Conservation (phyloP, 495 filamentous ascomycete species). For the Aspergillus indologenus region DNA sequence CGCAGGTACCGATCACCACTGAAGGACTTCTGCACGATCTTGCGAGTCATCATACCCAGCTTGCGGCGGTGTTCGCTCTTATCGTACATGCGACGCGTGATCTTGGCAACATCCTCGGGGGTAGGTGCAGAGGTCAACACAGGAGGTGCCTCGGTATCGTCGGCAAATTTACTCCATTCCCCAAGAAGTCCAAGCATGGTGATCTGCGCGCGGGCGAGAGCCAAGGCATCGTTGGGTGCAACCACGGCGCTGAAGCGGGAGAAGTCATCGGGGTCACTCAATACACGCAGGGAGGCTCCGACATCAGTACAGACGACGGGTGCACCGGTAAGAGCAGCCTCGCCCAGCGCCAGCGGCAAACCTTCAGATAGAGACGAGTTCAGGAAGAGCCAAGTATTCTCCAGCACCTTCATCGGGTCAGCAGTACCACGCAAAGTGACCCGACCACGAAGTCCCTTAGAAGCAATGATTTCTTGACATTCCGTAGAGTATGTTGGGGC, state of each 20-base stretch:
- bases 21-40: slow-evolving; percentile 61
- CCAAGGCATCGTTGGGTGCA: slow-evolving; percentile 58
- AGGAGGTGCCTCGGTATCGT: slow-evolving; percentile 43
- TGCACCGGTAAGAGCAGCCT: slow-evolving; percentile 61
- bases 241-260: slow-evolving; percentile 60
- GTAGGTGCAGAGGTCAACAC: slow-evolving; percentile 50
- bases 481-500: slow-evolving; percentile 58
- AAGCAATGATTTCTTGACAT: slow-evolving; percentile 60
- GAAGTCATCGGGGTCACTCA: slow-evolving; percentile 58
- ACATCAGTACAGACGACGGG: slow-evolving; percentile 66
- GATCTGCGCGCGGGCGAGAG: slow-evolving; percentile 60
- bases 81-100: slow-evolving; percentile 60
- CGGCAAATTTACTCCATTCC: slow-evolving; percentile 55
- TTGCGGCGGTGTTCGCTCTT: slow-evolving; percentile 56
- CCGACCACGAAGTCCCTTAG: slow-evolving; percentile 52
- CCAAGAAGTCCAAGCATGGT: slow-evolving; percentile 58
- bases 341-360: slow-evolving; percentile 61
- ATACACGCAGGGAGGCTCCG: slow-evolving; percentile 58
- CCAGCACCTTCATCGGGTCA: slow-evolving; percentile 55
- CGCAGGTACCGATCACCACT: slow-evolving; percentile 60
- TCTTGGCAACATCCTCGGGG: slow-evolving; percentile 47
- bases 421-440: slow-evolving; percentile 56
- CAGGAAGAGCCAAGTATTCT: slow-evolving; percentile 64
- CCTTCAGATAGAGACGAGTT: slow-evolving; percentile 67
- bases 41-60: slow-evolving; percentile 58